Base-by-base conservation (phyloP, 768 basidiomycete species). In the Suillus tomentosus region DNA sequence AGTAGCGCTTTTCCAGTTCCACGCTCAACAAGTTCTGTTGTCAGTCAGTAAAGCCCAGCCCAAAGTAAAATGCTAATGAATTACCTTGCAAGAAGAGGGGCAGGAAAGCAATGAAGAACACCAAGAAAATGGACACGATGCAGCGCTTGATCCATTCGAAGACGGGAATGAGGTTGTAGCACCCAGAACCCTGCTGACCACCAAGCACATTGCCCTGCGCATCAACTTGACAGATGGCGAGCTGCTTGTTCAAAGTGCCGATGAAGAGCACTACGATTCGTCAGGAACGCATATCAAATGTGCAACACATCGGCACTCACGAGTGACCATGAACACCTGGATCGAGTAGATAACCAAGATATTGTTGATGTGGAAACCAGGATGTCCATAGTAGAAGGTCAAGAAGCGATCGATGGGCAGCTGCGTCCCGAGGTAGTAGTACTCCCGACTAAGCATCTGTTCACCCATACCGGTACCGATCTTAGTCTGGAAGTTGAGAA, bases 381-480 rank as follows among this genome's bases (percentile, higher is more conserved):
- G 96, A 79, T 99, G 97, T 62, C 92, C 96, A 71, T 99, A 99
- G 81, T 99, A 99, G 84, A 99, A 99, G 24, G 96, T 99, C 71
- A 99, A 82, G 88, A 99, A 99, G 31, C 97, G 92, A 75, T 99
- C 97, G 71, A 99, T 88, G 40, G 97, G 97, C 62, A 99, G 83
- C 76, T 99, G 97, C 10, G 97, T 99, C 60, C 97, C 97, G 55
- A 99, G 84, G 76, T 99, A 99, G 78, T 99, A 99, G 76, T 99
- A 99, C 79, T 99, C 97, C 69, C 97, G 88, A 79, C 95, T 98
- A 70, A 99, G 89, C 95, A 99, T 96, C 74, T 99, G 97, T 78
- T 99, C 97, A 71, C 97, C 97, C 97, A 99, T 99, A 79, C 97
- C 97, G 37, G 94, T 97, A 36, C 96, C 96, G 72, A 99, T 97